Evolutionary conservation across 768 basidiomycete genomes (phyloP).

Genomic region (Grammothele lineata): DNA sequence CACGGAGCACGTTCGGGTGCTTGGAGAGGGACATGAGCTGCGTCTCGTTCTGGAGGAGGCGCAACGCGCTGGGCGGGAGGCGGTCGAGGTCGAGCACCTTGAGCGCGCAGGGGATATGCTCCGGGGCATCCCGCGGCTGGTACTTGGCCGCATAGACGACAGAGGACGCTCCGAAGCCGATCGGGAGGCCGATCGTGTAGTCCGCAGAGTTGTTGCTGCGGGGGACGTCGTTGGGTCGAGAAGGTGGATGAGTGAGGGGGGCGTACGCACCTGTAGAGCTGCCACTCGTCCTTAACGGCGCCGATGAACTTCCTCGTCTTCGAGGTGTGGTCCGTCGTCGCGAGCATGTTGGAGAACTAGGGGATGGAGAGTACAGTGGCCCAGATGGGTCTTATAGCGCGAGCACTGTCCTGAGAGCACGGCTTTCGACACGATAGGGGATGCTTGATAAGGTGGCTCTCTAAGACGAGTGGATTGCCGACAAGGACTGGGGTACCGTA

Average conservation of each 20-base stretch:
- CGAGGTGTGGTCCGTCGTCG: slow-evolving; percentile 19
- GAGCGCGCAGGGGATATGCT: slow-evolving; percentile 63
- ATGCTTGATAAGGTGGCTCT: no score
- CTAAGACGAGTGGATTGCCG: no score
- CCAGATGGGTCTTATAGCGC: no score
- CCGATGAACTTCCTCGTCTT: slow-evolving; percentile 63
- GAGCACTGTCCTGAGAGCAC: no score
- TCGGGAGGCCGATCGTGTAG: slow-evolving; percentile 72
- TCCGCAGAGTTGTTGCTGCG: slow-evolving; percentile 63
- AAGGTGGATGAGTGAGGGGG: neutral
- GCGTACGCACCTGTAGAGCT: slow-evolving; percentile 68
- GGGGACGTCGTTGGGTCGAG: slow-evolving; percentile 1
- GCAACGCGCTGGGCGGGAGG: slow-evolving; percentile 65
- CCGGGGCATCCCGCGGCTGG: slow-evolving; percentile 35
- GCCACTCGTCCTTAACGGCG: slow-evolving; percentile 82
- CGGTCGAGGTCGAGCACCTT: slow-evolving; percentile 89
- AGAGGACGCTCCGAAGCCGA: slow-evolving; percentile 91
- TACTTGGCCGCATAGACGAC: slow-evolving; percentile 81
- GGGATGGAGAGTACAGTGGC: no score
- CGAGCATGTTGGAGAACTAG: slow-evolving; percentile 10
- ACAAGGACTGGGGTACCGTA: no score
- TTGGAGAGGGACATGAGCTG: slow-evolving; percentile 90
- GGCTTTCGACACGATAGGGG: no score
- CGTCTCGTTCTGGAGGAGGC: slow-evolving; percentile 77
- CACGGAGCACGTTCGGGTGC: slow-evolving; percentile 90